Evolutionary conservation across 2,329 filamentous ascomycete genomes (phyloP), one percentile per base, ranked within the genome.

Genomic region (Monosporascus ibericus): DNA sequence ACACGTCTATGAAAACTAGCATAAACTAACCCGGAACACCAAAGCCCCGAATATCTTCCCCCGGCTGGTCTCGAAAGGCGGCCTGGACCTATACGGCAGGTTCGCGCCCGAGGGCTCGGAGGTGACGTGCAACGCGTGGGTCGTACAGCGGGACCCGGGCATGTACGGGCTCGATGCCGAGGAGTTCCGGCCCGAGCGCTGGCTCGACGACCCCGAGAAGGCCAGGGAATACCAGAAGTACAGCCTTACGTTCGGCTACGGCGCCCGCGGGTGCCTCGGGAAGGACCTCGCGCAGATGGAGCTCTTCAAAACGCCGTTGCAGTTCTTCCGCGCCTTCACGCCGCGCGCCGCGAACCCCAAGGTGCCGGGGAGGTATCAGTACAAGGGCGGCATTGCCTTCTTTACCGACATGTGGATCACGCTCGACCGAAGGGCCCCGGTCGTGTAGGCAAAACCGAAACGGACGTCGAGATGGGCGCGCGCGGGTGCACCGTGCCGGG

Each of bases 31-130:
- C 27, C 27, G 11, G 27, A 30, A 30, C 9, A 30, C 27, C 27
- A 14, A 30, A 44, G 77, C 75, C 0, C 73, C 76, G 2, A 79
- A 75, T 52, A 70, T 80, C 25, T 77, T 81, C 59, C 72, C 76
- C 2, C 70, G 78, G 0, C 62, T 75, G 5, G 74, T 44, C 20
- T 20, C n/a, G 20, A 27, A 46, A 49, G 51, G 14, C 42, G 42
- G 42, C 11, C 42, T 27, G 22, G 22, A 46, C 42, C 42, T 46
- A 9, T 30, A 46, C 42, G 42, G 42, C 42, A 30, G 25, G 42
- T 46, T 46, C 24, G 42, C 17, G 11, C 24, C 42, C 11, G 24
- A 25, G 22, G 42, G 14, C 4, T 15, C 22, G 11, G 42, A 46
- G 24, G 22, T 46, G 42, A 27, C 42, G 11, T 17, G 22, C 17